phyloP scores from a whole-genome alignment of 768 basidiomycete genomes.

The Tulasnella sp. region DNA sequence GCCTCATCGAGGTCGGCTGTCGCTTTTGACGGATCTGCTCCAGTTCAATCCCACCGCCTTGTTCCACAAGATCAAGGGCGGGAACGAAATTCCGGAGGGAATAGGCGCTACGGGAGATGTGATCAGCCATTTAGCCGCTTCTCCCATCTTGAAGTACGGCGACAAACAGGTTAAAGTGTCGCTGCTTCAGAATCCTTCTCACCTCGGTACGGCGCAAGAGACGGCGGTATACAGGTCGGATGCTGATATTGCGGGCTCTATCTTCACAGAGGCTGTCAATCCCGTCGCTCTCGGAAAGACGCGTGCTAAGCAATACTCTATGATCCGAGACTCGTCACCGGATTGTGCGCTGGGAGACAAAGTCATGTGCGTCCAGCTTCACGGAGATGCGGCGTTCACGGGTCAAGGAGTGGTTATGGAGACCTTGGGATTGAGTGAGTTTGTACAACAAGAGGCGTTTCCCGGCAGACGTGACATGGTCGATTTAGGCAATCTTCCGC shows the following conservation, averaged over 20 bases:
- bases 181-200: constrained; percentile 69
- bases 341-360: constrained; percentile 43
- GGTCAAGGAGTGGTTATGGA: constrained; percentile 92
- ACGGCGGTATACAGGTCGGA: not conserved
- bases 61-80: constrained; percentile 82
- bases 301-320: constrained; percentile 77
- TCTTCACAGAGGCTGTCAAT: constrained; percentile 61
- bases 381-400: constrained; percentile 85
- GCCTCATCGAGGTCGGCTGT: constrained; percentile 58
- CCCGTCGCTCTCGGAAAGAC: constrained; percentile 83
- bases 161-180: constrained; percentile 52
- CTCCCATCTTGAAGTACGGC: constrained; percentile 49
- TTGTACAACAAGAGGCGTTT: not conserved
- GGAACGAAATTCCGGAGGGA: constrained; percentile 54
- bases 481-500: constrained; percentile 66
- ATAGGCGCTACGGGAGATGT: constrained; percentile 71
- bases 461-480: not conserved
- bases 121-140: constrained; percentile 71
- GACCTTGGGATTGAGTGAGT: constrained; percentile 65
- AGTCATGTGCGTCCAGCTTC: constrained; percentile 82
- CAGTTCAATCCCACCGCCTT: constrained; percentile 53
- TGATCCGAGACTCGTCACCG: constrained; percentile 52
- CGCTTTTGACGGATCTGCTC: constrained; percentile 70
- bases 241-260: not conserved
- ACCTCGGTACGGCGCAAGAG: constrained; percentile 38